A percentile compares a stretch with the other conserved stretches of the same genome.
Evolutionary conservation across 2,329 filamentous ascomycete species (phyloP).

Genomic region (Dactylonectria estremocensis): DNA sequence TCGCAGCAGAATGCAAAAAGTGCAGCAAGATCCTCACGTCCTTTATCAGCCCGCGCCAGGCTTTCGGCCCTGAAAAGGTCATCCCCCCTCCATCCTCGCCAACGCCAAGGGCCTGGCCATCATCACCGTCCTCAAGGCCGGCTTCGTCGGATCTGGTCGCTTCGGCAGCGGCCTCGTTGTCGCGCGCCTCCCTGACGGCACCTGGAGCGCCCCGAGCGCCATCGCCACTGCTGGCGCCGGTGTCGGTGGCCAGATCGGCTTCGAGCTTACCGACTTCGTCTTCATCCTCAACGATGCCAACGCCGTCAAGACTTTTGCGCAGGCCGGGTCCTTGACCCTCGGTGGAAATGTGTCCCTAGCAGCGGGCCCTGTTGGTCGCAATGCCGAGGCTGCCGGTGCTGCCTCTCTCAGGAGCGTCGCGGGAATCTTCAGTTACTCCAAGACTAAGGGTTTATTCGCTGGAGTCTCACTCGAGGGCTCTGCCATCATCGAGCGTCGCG

Average conservation of each 20-base stretch:
- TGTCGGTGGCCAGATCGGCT: constrained; percentile 88
- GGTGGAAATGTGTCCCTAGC: constrained; percentile 98
- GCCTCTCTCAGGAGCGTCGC: constrained; percentile 91
- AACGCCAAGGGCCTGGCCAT: constrained; percentile 94
- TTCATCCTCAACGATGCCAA: constrained; percentile 95
- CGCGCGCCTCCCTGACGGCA: constrained; percentile 81
- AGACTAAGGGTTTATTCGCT: constrained; percentile 97
- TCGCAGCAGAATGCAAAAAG: constrained; percentile 94
- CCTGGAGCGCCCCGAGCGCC: constrained; percentile 86
- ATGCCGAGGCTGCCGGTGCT: constrained; percentile 95
- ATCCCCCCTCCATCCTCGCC: constrained; percentile 93
- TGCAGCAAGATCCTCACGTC: constrained; percentile 95
- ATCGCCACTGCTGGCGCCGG: constrained; percentile 87
- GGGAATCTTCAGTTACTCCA: constrained; percentile 96
- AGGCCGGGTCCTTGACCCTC: constrained; percentile 90
- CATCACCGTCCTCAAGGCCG: constrained; percentile 88
- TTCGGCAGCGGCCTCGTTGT: constrained; percentile 89
- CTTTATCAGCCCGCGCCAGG: constrained; percentile 93
- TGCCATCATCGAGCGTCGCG: constrained; percentile 92
- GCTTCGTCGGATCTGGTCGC: constrained; percentile 86
- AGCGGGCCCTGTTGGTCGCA: constrained; percentile 92
- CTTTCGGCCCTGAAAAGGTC: constrained; percentile 96
- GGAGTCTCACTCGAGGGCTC: constrained; percentile 95
- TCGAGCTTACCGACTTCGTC: constrained; percentile 94
- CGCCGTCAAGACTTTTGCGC: constrained; percentile 94